These are phyloP conservation scores for Microbotryum violaceum DNA, from an alignment of 1,284 basidiomycete genomes.

Conservation along the genomic window DNA sequence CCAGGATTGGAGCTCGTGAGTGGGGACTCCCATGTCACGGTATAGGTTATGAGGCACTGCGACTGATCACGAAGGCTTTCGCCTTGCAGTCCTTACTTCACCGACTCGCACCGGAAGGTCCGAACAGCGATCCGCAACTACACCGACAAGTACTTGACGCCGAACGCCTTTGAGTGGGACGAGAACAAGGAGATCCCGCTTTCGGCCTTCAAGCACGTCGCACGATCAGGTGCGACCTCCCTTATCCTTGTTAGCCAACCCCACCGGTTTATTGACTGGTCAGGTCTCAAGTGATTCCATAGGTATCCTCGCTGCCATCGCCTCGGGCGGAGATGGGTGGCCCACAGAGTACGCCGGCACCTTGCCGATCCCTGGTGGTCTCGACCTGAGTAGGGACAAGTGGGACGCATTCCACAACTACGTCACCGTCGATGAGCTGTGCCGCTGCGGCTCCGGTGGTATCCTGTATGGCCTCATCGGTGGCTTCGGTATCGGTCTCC, in stretches of 20 bases:
- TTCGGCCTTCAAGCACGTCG: slow-evolving; percentile 37
- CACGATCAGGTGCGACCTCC: slow-evolving; percentile 22
- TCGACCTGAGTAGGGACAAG: slow-evolving; percentile 38
- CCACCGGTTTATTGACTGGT: too few relatives aligned
- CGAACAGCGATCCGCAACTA: slow-evolving; percentile 41
- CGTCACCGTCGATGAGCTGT: slow-evolving; percentile 26
- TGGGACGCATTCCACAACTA: slow-evolving; percentile 35
- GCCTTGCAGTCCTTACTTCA: slow-evolving; percentile 41
- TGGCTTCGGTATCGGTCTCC: slow-evolving; percentile 41
- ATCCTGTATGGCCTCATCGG: slow-evolving; percentile 39
- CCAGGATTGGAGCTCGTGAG: slow-evolving; percentile 37
- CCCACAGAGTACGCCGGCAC: slow-evolving; percentile 29
- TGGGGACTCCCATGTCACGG: too few relatives aligned
- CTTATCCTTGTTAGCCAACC: neutral
- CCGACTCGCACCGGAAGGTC: slow-evolving; percentile 40
- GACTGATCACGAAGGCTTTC: slow-evolving; percentile 7
- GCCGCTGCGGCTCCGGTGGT: slow-evolving; percentile 25
- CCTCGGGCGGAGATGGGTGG: slow-evolving; percentile 18
- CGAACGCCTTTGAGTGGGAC: slow-evolving; percentile 32
- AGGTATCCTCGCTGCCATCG: slow-evolving; percentile 27
- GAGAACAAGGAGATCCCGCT: slow-evolving; percentile 29
- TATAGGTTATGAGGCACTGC: slow-evolving; percentile 38
- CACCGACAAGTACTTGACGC: slow-evolving; percentile 31
- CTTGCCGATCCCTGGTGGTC: slow-evolving; percentile 39
- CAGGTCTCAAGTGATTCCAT: neutral